Base-by-base conservation (phyloP, 257 asterid genomes). In the Orobanche coerulescens region DNA sequence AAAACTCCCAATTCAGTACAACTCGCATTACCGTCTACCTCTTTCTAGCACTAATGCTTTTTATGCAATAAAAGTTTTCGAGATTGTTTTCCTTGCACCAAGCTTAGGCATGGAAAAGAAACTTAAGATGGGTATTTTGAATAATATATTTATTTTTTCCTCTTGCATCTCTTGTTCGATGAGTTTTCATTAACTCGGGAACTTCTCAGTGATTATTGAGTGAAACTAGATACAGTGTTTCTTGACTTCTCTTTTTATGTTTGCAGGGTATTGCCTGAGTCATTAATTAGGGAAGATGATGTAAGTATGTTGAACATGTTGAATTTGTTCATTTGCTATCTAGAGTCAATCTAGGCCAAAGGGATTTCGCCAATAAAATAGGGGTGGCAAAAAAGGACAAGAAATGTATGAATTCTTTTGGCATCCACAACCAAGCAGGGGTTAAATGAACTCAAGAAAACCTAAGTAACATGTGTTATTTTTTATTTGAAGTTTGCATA, bases 231-330 rank as follows among this genome's bases (percentile, higher is more conserved):
- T 36, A 14, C 44, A 31, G 28, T 19, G 23, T 43, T 52, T 48
- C 49, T 39, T 74, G 50, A 64, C 65, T 76, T 43, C 58, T 16
- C 43, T 58, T 9, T 58, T 63, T 42, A 9, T 73, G 37, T 53
- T 62, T 82, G 75, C 83, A 89, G 95, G 92, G 64, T 53, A 59
- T 50, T 82, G 63, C 86, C 95, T 3, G 97, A 90, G 67, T 73
- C 85, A 36, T 63, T 84, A 44, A 65, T 90, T 28, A 77, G 97
- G 66, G 83, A 84, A 74, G 94, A 90, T 61, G 95, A 87, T 67
- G 97, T 83, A 59, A 87, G 95, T 78, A 52, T 66, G 22, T 9
- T 65, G 36, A 10, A 31, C 25, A 23, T 51, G 44, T 46, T 47
- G 31, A 50, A 22, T n/a, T 43, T n/a, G n/a, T n/a, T n/a, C n/a